Evolutionary conservation across 768 basidiomycete species (phyloP).

Genomic region (Mrakia blollopis): DNA sequence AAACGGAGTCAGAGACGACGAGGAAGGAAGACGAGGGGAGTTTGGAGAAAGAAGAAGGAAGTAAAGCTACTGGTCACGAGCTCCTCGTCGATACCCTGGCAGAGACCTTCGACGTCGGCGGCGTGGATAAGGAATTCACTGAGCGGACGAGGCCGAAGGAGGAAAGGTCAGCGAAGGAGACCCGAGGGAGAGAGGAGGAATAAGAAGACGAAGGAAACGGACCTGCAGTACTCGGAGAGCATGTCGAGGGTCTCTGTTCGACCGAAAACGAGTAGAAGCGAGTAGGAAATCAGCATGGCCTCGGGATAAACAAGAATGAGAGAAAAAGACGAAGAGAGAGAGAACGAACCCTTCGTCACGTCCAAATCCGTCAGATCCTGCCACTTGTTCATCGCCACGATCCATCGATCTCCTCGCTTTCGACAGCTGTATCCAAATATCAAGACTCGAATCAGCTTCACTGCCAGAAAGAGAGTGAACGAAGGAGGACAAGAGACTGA

Average conservation of each 20-base stretch:
- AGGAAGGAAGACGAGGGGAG: neutral
- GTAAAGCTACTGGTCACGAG: slow-evolving; percentile 65
- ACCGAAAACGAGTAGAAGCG: neutral
- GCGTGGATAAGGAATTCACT: slow-evolving; percentile 95
- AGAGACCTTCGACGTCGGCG: slow-evolving; percentile 97
- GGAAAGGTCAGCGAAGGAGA: neutral
- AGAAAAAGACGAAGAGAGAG: slow-evolving; percentile 22
- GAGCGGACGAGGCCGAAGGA: slow-evolving; percentile 23
- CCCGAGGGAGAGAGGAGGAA: neutral
- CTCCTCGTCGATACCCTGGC: slow-evolving; percentile 88
- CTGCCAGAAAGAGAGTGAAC: neutral
- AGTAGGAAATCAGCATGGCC: neutral
- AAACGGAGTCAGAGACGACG: neutral
- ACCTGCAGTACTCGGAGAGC: slow-evolving; percentile 79
- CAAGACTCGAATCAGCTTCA: neutral
- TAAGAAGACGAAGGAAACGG: slow-evolving; percentile 26
- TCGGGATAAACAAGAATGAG: neutral
- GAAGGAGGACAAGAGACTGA: slow-evolving; percentile 42
- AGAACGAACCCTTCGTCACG: slow-evolving; percentile 63
- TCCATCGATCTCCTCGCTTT: slow-evolving; percentile 67
- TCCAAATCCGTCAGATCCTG: slow-evolving; percentile 92
- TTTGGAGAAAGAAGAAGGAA: neutral
- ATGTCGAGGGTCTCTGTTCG: slow-evolving; percentile 66
- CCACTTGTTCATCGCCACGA: slow-evolving; percentile 99
- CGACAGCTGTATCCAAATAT: slow-evolving; percentile 61